Evolutionary conservation across 768 basidiomycete species (phyloP).

Genomic region (Pleurotus sapidus): DNA sequence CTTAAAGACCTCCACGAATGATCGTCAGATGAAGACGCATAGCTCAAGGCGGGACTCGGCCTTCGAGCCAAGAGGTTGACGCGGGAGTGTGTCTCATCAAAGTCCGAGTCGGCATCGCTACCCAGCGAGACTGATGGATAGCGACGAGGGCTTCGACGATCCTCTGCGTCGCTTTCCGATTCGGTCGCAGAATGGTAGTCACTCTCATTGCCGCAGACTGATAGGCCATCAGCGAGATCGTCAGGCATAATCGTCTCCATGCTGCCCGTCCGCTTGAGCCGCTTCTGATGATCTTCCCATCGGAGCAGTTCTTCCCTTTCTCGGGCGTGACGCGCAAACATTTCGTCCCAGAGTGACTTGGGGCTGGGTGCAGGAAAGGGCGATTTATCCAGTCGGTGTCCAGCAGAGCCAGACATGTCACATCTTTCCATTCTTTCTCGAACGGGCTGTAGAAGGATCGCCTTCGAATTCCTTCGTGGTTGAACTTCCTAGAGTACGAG

Average conservation of each 20-base stretch:
- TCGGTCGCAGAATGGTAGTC: neutral
- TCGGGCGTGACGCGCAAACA: conserved; percentile 52
- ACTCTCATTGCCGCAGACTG: conserved; percentile 2
- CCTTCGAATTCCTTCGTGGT: conserved; percentile 61
- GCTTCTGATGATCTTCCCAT: conserved; percentile 38
- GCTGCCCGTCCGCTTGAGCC: conserved; percentile 33
- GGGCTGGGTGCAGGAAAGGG: conserved; percentile 24
- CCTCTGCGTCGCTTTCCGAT: neutral
- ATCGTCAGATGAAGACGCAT: neutral
- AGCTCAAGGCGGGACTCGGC: too few relatives aligned
- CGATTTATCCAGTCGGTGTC: conserved; percentile 58
- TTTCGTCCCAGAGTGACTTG: conserved; percentile 59
- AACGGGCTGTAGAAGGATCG: conserved; percentile 47
- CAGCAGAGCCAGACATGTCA: conserved; percentile 56
- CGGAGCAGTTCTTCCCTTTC: conserved; percentile 55
- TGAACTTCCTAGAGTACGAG: conserved; percentile 43
- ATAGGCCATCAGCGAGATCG: neutral
- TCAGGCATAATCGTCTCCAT: conserved; percentile 36
- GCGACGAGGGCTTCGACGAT: neutral
- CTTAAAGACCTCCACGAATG: neutral
- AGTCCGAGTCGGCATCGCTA: neutral
- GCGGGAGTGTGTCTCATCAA: too few relatives aligned
- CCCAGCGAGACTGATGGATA: neutral
- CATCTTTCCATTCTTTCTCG: conserved; percentile 51
- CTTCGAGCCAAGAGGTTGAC: too few relatives aligned